Evolutionary conservation across 1,139 yeast species (phyloP).

Genomic region (Scheffersomyces stambukii): DNA sequence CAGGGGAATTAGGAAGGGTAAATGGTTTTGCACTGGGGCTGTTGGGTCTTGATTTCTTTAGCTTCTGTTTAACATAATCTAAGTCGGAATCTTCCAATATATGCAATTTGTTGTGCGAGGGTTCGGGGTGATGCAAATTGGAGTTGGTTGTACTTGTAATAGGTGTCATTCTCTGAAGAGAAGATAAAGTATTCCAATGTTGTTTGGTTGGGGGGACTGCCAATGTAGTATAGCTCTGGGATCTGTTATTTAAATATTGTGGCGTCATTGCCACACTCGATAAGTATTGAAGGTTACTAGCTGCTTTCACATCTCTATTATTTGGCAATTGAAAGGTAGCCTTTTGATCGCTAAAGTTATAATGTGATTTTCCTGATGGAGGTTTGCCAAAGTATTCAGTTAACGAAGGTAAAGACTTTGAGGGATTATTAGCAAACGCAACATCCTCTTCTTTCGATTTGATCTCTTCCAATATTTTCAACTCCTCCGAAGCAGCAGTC

Average conservation of each 20-base stretch:
- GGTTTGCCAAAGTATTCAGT: constrained; percentile 47
- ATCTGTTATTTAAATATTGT: constrained; percentile 9
- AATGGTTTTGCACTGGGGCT: constrained; percentile 46
- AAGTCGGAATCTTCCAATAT: constrained; percentile 41
- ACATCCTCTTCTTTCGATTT: no score
- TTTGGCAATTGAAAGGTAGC: constrained; percentile 9
- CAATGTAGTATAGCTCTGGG: constrained; percentile 8
- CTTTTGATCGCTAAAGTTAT: constrained; percentile 5
- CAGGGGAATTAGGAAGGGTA: constrained; percentile 59
- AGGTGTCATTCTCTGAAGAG: constrained; percentile 55
- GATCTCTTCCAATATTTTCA: constrained; percentile 48
- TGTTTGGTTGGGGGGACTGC: constrained; percentile 24
- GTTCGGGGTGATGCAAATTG: constrained; percentile 18
- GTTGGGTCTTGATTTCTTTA: constrained; percentile 71
- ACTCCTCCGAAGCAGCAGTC: constrained; percentile 77
- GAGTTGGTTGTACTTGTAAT: no score
- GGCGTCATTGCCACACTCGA: constrained; percentile 28
- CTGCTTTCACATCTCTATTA: constrained; percentile 3
- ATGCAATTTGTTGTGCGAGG: constrained; percentile 13
- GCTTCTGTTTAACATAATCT: constrained; percentile 46
- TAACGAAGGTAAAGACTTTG: constrained; percentile 62
- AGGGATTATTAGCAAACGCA: constrained; percentile 18
- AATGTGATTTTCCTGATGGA: constrained; percentile 4
- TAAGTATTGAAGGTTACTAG: constrained; percentile 22
- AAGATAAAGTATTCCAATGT: constrained; percentile 33